These are phyloP conservation scores for Polygonum maritimum DNA, from an alignment of 148 eudicot genomes.

Conservation along the genomic window DNA sequence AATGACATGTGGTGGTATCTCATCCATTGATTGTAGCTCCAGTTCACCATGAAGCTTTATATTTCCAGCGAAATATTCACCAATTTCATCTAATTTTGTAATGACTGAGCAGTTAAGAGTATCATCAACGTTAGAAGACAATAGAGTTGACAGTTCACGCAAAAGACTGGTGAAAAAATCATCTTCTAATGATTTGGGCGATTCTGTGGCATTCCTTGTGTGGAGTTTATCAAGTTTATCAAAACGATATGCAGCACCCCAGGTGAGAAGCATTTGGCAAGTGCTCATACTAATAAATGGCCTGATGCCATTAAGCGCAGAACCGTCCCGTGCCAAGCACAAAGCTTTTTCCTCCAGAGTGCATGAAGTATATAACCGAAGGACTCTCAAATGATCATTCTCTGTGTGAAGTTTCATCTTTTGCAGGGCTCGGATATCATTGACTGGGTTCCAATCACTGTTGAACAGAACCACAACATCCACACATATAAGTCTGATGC, in stretches of 20 bases:
- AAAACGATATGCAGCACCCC: constrained; percentile 60
- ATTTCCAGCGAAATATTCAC: constrained; percentile 8
- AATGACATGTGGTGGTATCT: constrained; percentile 18
- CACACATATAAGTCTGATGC: constrained; percentile 47
- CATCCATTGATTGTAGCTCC: constrained; percentile 16
- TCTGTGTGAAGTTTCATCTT: constrained; percentile 47
- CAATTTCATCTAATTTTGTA: constrained; percentile 16
- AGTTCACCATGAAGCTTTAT: constrained; percentile 20
- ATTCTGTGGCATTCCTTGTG: constrained; percentile 13
- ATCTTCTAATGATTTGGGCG: constrained; percentile 20
- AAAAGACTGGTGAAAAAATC: constrained; percentile 25
- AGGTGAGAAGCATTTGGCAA: constrained; percentile 47
- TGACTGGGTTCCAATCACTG: constrained; percentile 61
- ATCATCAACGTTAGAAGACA: constrained; percentile 19
- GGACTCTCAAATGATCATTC: constrained; percentile 43
- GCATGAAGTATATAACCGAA: constrained; percentile 57
- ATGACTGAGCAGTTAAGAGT: constrained; percentile 11
- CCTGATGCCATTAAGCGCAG: constrained; percentile 31
- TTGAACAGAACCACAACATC: constrained; percentile 57
- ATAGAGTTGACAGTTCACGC: constrained; percentile 36
- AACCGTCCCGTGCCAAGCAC: constrained; percentile 39
- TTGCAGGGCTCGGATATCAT: constrained; percentile 50
- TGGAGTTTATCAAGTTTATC: constrained; percentile 46
- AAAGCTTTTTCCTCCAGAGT: constrained; percentile 68
- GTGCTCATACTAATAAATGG: constrained; percentile 18